Evolutionary conservation across 352 stramenopile species (phyloP), one percentile per base, ranked within the genome.

Genomic region (Stramenopiles sp.): DNA sequence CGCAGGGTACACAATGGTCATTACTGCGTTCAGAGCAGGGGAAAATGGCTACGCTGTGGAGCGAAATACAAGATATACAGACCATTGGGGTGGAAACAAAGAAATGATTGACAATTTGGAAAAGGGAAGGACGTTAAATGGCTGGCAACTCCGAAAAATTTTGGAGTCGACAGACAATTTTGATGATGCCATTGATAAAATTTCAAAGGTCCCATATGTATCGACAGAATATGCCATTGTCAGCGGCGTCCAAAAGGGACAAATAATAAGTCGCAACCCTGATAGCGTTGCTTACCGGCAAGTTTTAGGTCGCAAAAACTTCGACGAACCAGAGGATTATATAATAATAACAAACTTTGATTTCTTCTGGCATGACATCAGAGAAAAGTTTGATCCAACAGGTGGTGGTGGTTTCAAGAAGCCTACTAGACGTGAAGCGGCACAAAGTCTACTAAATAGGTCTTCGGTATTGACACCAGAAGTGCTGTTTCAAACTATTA

Each of bases 271-370:
- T 14, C 30, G 71, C 30, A 78, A 78, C 71, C 71, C 71, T 14
- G 71, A 78, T 33, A 78, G 14, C 22, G 71, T 78, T 78, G 71
- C 71, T 14, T 78, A 78, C 71, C 71, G 71, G 4, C 71, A 78
- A 78, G 31, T 78, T 4, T 33, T 78, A 33, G 71, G 71, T 31
- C 71, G 14, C 1, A 78, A 78, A 4, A 78, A 78, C 14, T 78
- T 78, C 71, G 71, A 78, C 22, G 71, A 78, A 78, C 71, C 71
- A 33, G 71, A 78, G 1, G 71, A 78, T 78, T 78, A 78, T 33
- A 78, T 78, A 14, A 78, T 78, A 4, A 78, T 78, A 14, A 78
- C 71, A 33, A 78, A 78, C 14, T 78, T 78, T 78, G 71, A 78
- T 78, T 78, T 78, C 71, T 78, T 78, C 14, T 78, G 14, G 1